Evolutionary conservation across 192 early-diverging fungal species (phyloP), one percentile per base, ranked within the genome.

Genomic region (Coemansia sp.): DNA sequence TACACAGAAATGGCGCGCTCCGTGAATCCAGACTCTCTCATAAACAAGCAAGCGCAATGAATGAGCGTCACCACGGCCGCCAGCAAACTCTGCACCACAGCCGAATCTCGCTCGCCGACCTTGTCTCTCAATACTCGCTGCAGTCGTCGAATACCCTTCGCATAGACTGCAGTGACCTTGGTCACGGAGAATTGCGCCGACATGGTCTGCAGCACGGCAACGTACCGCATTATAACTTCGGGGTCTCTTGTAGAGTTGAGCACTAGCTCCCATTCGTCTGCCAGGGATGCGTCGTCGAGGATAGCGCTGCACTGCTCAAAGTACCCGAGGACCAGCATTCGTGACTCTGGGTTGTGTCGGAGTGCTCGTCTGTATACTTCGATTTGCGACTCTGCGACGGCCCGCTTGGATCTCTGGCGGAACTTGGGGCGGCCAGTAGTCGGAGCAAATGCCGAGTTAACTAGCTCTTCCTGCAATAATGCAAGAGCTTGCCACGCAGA

Each of bases 41-140:
- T 36, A 46, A 72, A 64, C 57, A 78, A 25, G 19, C 70, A 72
- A 14, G 53, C 47, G 17, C 76, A 42, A 47, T 73, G 70, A n/a
- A 73, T 20, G 19, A 78, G 59, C 9, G 65, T 62, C 36, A 62
- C 35, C 32, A 62, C 63, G 11, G 59, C 56, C 40, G 27, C 6
- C 10, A 53, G 46, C 15, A 40, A 15, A 25, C 36, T 20, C n/a
- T 41, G 45, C 12, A n/a, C 43, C 0, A 10, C 32, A 15, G 35
- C 31, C 2, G 40, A 41, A 0, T n/a, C 15, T n/a, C 14, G 20
- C 20, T 7, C 20, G n/a, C 56, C 56, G 31, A 58, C n/a, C 31
- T 22, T 25, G 31, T 47, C 59, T 24, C 49, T 37, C 54, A 42
- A 17, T 19, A 64, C 61, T 4, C 68, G 40, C 45, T 49, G 32